Base-by-base conservation (phyloP, 2,329 filamentous ascomycete species). In the Exserohilum rostratum region DNA sequence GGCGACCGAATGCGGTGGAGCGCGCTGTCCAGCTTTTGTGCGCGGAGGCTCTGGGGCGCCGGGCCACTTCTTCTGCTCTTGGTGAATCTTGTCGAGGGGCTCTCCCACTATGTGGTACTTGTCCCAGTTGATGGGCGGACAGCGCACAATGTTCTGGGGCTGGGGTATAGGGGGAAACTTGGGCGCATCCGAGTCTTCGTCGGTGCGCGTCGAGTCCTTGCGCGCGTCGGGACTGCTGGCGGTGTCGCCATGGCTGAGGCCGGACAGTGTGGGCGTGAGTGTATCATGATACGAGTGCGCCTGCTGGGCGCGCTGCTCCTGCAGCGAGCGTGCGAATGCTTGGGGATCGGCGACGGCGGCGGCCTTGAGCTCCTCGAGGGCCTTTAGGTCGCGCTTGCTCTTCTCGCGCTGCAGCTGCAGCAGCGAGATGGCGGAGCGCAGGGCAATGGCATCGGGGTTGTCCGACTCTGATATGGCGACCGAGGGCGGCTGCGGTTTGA, bases 91-190 rank as follows among this genome's bases (percentile, higher is more conserved):
- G 74, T 97, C 91, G 31, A 97, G 81, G 1, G 90, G 86, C 55
- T 90, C 88, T 44, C 91, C 93, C 3, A 95, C 87, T n/a, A 97
- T 83, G 65, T 91, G 90, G 74, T 98, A 98, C 71, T 96, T 93
- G 11, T 87, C 86, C 93, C 93, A 98, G 78, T 97, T 96, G 69
- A 98, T 88, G 7, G 91, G 89, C 7, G 93, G 93, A 77, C 88
- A 91, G 35, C 93, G 87, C 22, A 96, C 88, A 0, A 98, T 80
- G 64, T 90, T 90, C 74, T 97, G 93, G 6, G 90, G 86, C 12
- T 83, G 83, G 0, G 93, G 93, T 12, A 97, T 83, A 15, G 78
- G 78, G 2, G 84, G 79, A 79, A 92, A 92, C 22, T 64, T 57
- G 13, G 58, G 18, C 17, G 59, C 55, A 5, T 60, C 50, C 27